These are phyloP conservation scores for Amaranthus cruentus DNA, from an alignment of 148 eudicot genomes.

Conservation along the genomic window DNA sequence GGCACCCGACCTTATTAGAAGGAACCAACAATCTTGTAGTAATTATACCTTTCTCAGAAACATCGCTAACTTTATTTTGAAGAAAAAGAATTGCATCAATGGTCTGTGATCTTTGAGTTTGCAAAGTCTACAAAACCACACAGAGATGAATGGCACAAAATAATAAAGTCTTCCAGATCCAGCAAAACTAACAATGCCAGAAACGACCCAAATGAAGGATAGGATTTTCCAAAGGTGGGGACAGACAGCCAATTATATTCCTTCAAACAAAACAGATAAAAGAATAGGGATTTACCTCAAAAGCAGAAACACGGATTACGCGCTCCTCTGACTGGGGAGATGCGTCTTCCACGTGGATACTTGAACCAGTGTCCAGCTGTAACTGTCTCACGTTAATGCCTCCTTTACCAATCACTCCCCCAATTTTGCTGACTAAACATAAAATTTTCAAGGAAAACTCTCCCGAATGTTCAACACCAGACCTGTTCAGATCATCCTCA, in stretches of 20 bases:
- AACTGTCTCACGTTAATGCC: constrained; percentile 57
- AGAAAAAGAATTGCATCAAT: constrained; percentile 76
- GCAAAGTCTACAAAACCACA: constrained; percentile 35
- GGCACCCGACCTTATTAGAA: constrained; percentile 76
- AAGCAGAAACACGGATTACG: constrained; percentile 61
- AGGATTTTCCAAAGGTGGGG: not conserved
- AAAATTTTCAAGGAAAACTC: constrained; percentile 69
- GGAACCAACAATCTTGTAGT: constrained; percentile 73
- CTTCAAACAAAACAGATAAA: not conserved
- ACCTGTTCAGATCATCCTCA: constrained; percentile 34
- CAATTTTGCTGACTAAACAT: constrained; percentile 62
- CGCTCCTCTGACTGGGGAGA: constrained; percentile 54
- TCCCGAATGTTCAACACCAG: constrained; percentile 44
- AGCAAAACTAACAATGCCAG: not conserved
- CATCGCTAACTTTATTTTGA: constrained; percentile 65
- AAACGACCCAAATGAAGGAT: not conserved
- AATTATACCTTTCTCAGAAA: constrained; percentile 58
- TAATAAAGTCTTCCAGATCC: not conserved
- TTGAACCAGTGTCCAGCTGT: constrained; percentile 67
- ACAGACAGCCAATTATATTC: not conserved
- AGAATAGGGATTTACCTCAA: constrained; percentile 44
- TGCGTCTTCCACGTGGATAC: constrained; percentile 55
- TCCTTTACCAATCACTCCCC: constrained; percentile 81
- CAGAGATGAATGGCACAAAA: constrained; percentile 12
- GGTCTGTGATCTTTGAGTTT: constrained; percentile 61